A percentile compares a stretch with the other conserved stretches of the same genome.
Evolutionary conservation across 2,329 filamentous ascomycete species (phyloP).

Genomic region (Beauveria scarabaeidicola): DNA sequence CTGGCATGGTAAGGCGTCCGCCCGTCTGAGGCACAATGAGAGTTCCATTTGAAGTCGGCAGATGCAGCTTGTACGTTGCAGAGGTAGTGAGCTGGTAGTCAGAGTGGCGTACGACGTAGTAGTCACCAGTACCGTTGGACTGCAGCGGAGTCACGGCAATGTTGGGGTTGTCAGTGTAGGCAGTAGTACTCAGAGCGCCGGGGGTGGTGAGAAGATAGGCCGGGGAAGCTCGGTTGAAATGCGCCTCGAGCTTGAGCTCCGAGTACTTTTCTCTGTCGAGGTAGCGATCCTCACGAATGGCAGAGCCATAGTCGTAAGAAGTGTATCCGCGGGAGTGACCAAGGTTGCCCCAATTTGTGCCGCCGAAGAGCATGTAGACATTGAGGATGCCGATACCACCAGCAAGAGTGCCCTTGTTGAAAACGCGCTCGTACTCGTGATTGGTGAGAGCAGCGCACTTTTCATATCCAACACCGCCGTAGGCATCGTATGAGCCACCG

Average conservation of each 20-base stretch:
- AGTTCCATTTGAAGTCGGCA: slow-evolving; percentile 45
- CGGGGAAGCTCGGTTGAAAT: slow-evolving; percentile 61
- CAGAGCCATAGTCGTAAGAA: slow-evolving; percentile 37
- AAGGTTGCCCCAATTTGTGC: slow-evolving; percentile 71
- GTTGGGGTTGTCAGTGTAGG: slow-evolving; percentile 29
- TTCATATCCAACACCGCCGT: slow-evolving; percentile 61
- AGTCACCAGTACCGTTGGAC: slow-evolving; percentile 37
- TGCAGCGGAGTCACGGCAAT: slow-evolving; percentile 53
- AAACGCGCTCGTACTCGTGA: slow-evolving; percentile 61
- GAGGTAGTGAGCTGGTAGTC: slow-evolving; percentile 48
- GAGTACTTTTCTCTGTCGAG: slow-evolving; percentile 63
- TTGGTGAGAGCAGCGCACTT: slow-evolving; percentile 55
- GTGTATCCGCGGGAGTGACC: slow-evolving; percentile 54
- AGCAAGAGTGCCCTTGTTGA: slow-evolving; percentile 63
- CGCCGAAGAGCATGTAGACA: slow-evolving; percentile 66
- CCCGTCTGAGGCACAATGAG: slow-evolving; percentile 48
- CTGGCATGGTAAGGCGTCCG: slow-evolving; percentile 43
- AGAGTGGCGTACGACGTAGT: slow-evolving; percentile 56
- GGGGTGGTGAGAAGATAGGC: slow-evolving; percentile 52
- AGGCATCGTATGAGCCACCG: slow-evolving; percentile 59
- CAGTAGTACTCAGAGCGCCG: slow-evolving; percentile 9
- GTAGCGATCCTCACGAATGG: slow-evolving; percentile 56
- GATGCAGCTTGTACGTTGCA: slow-evolving; percentile 50
- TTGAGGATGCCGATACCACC: slow-evolving; percentile 57
- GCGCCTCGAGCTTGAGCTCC: slow-evolving; percentile 62